phyloP scores from a whole-genome alignment of 1,284 basidiomycete species.

The Porodaedalea pini region DNA sequence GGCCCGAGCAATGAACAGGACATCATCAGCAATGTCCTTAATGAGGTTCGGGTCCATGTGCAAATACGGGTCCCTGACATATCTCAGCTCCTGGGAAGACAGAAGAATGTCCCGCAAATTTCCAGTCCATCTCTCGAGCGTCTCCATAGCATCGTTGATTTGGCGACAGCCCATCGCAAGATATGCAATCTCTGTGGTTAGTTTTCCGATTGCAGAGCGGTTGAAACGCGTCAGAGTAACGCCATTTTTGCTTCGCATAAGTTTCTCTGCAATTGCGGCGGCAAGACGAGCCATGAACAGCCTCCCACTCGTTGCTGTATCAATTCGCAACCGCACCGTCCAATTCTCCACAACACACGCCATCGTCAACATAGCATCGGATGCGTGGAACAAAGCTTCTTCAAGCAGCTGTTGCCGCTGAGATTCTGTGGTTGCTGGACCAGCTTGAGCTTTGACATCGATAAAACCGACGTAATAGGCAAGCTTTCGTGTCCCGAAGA shows the following conservation, averaged over 20 bases:
- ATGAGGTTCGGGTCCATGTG: not conserved
- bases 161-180: not conserved
- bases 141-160: conserved; percentile 51
- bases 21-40: not conserved
- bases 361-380: not conserved
- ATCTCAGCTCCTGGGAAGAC: conserved; percentile 22
- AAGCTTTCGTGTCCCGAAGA: not conserved
- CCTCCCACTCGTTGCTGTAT: not conserved
- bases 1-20: not conserved
- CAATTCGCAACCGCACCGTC: not conserved
- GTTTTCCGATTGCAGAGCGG: not conserved
- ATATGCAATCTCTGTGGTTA: not conserved
- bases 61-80: not conserved
- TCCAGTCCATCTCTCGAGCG: conserved; percentile 74
- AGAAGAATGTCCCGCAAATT: conserved; percentile 61
- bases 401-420: not conserved
- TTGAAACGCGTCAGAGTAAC: not conserved
- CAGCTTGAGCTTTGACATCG: not conserved
- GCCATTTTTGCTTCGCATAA: not conserved
- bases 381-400: not conserved
- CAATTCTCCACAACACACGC: not conserved
- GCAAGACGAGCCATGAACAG: not conserved
- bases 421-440: not conserved
- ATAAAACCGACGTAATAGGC: not conserved
- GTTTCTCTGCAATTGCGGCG: not conserved